Evolutionary conservation across 495 filamentous ascomycete species (phyloP).

Genomic region (Hypoxylon cercidicola): DNA sequence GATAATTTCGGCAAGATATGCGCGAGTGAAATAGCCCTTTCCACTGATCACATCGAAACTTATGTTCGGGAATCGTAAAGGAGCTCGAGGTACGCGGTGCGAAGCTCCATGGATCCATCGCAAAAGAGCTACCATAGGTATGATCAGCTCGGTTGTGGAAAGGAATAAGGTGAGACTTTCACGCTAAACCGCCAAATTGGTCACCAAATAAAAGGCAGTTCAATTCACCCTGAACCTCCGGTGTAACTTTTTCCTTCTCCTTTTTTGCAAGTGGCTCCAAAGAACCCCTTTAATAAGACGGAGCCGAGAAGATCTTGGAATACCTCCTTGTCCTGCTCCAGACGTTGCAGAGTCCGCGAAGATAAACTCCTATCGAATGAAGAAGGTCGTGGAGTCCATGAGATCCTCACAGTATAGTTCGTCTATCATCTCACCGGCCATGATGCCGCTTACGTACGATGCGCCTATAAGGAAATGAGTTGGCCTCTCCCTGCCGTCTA

Average conservation of each 20-base stretch:
- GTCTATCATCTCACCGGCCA: conserved; percentile 27
- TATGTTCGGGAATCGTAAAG: background rate
- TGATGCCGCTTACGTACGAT: conserved; percentile 27
- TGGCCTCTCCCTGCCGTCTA: background rate
- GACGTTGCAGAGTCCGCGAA: too few species aligned
- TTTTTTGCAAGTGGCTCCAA: too few species aligned
- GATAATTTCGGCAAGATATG: background rate
- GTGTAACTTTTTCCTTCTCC: too few species aligned
- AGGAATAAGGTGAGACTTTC: too few species aligned
- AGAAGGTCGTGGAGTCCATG: conserved; percentile 27
- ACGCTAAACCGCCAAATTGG: too few species aligned
- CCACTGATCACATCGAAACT: background rate
- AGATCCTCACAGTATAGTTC: conserved; percentile 30
- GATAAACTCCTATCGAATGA: conserved; percentile 8
- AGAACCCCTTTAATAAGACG: too few species aligned
- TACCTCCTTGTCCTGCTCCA: too few species aligned
- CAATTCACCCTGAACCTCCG: too few species aligned
- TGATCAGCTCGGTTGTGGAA: too few species aligned
- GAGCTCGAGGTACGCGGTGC: background rate
- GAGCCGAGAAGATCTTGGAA: too few species aligned
- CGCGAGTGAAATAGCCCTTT: too few species aligned
- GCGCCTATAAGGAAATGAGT: conserved; percentile 12
- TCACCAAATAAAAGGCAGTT: too few species aligned
- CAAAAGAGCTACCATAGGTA: background rate
- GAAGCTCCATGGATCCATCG: background rate